Evolutionary conservation across 176 grass and related monocot genomes (phyloP).

Genomic region (Paspalum vaginatum): DNA sequence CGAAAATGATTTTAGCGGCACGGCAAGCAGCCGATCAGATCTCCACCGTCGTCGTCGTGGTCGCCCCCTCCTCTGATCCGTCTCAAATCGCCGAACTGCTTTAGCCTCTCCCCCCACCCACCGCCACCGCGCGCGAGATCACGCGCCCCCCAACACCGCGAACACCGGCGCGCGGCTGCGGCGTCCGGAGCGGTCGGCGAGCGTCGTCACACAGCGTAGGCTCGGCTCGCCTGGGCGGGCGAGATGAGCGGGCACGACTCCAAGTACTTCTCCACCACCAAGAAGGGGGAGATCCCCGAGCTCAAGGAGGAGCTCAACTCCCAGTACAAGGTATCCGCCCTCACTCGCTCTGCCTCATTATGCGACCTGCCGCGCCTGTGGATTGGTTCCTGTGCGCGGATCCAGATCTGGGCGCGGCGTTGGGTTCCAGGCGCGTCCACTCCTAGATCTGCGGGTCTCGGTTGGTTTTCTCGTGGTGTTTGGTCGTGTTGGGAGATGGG

Average conservation of each 20-base stretch:
- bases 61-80: not conserved
- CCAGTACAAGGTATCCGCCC: slow-evolving; percentile 82
- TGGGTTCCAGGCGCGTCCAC: not conserved
- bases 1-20: slow-evolving; percentile 1
- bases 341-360: not conserved
- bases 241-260: slow-evolving; percentile 99
- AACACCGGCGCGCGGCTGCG: slow-evolving; percentile 23
- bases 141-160: not conserved
- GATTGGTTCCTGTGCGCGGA: slow-evolving; percentile 28
- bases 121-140: slow-evolving; percentile 44
- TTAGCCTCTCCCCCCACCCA: slow-evolving; percentile 18
- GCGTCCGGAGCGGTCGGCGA: slow-evolving; percentile 15
- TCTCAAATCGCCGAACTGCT: slow-evolving; percentile 10
- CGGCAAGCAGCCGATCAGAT: slow-evolving; percentile 36
- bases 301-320: slow-evolving; percentile 99
- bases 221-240: slow-evolving; percentile 38
- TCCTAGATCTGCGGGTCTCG: slow-evolving; percentile 47
- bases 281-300: slow-evolving; percentile 99
- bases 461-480: slow-evolving; percentile 20
- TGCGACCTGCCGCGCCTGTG: not conserved
- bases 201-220: slow-evolving; percentile 27
- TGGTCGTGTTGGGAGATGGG: slow-evolving; percentile 16
- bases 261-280: slow-evolving; percentile 99
- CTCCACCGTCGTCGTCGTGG: slow-evolving; percentile 20
- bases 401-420: slow-evolving; percentile 50